A percentile compares a stretch with the other conserved stretches of the same genome.
These are phyloP conservation scores for Ophiostoma piceae DNA, from an alignment of 2,329 filamentous ascomycete species.

Conservation along the genomic window DNA sequence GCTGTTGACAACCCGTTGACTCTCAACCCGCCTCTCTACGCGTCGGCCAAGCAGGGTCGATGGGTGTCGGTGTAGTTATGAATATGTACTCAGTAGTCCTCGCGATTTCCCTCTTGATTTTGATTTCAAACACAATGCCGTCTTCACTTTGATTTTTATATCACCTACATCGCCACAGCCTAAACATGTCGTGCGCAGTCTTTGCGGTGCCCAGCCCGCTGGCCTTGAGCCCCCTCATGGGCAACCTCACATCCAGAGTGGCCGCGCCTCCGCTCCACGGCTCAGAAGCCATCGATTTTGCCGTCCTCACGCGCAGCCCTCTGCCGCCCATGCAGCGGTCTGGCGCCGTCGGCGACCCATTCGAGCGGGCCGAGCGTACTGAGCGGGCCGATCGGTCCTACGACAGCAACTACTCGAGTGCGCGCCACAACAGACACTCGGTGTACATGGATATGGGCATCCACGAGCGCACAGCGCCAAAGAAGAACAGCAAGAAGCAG, in stretches of 20 bases:
- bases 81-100: not conserved
- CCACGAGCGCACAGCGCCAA: not conserved
- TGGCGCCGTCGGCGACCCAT: not conserved
- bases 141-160: not conserved
- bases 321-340: not conserved
- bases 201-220: not conserved
- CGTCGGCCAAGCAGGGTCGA: not conserved
- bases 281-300: conserved; percentile 1
- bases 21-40: not conserved
- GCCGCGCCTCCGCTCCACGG: not conserved
- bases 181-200: conserved; percentile 12
- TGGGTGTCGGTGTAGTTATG: not conserved
- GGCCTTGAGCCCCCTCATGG: not conserved
- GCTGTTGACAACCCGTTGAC: not conserved
- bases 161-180: not conserved
- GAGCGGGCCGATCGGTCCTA: not conserved
- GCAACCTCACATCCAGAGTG: not conserved
- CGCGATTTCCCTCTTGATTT: too few species aligned
- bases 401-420: not conserved
- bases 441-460: not conserved
- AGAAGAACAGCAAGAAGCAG: not conserved
- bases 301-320: not conserved
- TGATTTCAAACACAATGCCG: not conserved
- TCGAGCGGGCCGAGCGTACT: not conserved
- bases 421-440: not conserved